Percentiles rank a stretch among this genome's conserved stretches.
phyloP scores from a whole-genome alignment of 106 monocot genomes.

The Gastrodia elata region DNA sequence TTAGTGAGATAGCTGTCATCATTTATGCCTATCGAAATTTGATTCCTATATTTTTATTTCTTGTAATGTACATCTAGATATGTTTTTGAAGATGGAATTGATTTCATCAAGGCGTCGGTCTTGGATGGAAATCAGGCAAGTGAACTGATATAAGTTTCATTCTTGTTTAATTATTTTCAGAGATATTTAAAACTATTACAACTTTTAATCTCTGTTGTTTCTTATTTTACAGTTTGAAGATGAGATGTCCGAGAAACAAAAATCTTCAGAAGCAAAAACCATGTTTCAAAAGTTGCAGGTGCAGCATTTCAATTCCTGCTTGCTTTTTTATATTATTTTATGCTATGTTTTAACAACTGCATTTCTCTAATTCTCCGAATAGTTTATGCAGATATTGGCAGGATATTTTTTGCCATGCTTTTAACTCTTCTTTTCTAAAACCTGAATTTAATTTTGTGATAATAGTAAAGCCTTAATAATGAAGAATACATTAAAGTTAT shows the following conservation, averaged over 20 bases:
- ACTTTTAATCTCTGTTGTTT: neutral
- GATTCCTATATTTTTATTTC: neutral
- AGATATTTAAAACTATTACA: neutral
- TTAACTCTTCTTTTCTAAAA: neutral
- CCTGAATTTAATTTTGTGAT: neutral
- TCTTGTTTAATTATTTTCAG: neutral
- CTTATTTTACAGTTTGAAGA: slow-evolving; percentile 42
- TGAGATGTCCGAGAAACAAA: slow-evolving; percentile 17
- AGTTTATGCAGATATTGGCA: neutral
- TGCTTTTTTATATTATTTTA: neutral
- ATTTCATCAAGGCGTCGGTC: slow-evolving; percentile 79
- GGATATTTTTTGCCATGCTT: too few relatives aligned
- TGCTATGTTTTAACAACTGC: neutral
- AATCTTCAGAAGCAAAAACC: slow-evolving; percentile 43
- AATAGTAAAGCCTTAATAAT: too few relatives aligned
- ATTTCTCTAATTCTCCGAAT: neutral
- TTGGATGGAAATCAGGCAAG: slow-evolving; percentile 68
- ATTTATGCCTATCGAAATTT: neutral
- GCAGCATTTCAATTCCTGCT: neutral
- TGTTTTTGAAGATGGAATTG: slow-evolving; percentile 91
- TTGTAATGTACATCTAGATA: slow-evolving; percentile 30
- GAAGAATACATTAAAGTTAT: too few relatives aligned
- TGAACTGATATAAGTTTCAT: slow-evolving; percentile 5
- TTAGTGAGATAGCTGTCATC: neutral
- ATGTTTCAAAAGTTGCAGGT: slow-evolving; percentile 56